phyloP scores from a whole-genome alignment of 805 yeast species.

The Kluyveromyces wickerhamii region DNA sequence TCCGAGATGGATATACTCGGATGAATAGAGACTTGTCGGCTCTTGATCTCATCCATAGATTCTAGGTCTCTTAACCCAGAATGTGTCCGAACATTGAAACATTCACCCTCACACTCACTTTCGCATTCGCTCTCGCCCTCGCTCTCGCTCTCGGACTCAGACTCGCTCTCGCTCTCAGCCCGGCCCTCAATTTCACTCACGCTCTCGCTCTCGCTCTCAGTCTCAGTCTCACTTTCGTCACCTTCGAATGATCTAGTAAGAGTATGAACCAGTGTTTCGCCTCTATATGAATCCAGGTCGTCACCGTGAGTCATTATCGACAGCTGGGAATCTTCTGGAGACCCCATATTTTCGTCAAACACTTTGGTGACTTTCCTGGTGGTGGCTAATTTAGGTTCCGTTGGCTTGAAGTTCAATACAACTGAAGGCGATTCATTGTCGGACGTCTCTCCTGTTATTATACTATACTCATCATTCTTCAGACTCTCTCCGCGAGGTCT shows the following conservation, averaged over 20 bases:
- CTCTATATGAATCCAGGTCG: slow-evolving; percentile 8
- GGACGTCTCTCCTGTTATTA: slow-evolving; percentile 8
- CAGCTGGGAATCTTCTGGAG: neutral
- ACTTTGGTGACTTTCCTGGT: slow-evolving; percentile 1
- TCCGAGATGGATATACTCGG: slow-evolving; percentile 28
- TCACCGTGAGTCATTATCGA: slow-evolving; percentile 5
- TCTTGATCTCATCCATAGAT: neutral
- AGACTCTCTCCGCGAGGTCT: neutral
- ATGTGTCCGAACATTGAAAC: too few relatives aligned
- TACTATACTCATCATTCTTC: slow-evolving; percentile 5
- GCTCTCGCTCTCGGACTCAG: slow-evolving; percentile 8
- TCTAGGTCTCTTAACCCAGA: slow-evolving; percentile 1
- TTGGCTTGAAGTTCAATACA: slow-evolving; percentile 18
- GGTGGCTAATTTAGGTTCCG: neutral
- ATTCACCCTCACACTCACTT: too few relatives aligned
- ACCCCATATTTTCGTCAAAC: neutral
- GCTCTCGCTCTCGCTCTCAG: slow-evolving; percentile 4
- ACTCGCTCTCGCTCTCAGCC: neutral
- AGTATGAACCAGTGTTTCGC: slow-evolving; percentile 9
- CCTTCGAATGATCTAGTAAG: slow-evolving; percentile 8
- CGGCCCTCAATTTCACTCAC: slow-evolving; percentile 1
- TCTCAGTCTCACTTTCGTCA: slow-evolving; percentile 2
- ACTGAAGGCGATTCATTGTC: slow-evolving; percentile 10
- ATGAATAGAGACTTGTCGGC: slow-evolving; percentile 16
- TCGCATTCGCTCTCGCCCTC: too few relatives aligned